Evolutionary conservation across 2,329 filamentous ascomycete genomes (phyloP).

Genomic region (Clarireedia homoeocarpa): DNA sequence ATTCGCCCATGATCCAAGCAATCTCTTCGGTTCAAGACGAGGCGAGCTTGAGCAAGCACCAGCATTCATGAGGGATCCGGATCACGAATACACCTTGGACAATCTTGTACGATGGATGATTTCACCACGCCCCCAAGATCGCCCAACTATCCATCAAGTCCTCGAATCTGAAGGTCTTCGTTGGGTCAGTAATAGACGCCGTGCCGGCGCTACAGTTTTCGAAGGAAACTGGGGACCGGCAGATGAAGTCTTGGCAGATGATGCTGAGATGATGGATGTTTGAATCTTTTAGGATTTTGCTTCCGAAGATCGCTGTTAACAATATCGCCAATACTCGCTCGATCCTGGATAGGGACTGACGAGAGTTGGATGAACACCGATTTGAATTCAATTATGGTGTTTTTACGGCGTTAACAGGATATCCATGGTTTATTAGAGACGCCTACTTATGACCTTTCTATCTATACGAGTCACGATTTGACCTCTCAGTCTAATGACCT

Average conservation of each 20-base stretch:
- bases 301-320: constrained; percentile 12
- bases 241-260: constrained; percentile 36
- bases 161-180: constrained; percentile 64
- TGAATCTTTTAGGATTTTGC: constrained; percentile 18
- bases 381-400: constrained; percentile 18
- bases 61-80: constrained; percentile 76
- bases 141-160: constrained; percentile 69
- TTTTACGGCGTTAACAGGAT: constrained; percentile 22
- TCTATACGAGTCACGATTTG: constrained; percentile 16
- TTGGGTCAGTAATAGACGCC: constrained; percentile 72
- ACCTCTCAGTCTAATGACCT: constrained; percentile 13
- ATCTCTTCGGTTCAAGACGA: constrained; percentile 32
- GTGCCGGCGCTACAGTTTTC: constrained; percentile 86
- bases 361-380: constrained; percentile 22
- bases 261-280: constrained; percentile 33
- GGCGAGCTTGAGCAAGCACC: constrained; percentile 62
- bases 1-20: constrained; percentile 28
- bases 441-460: constrained; percentile 6
- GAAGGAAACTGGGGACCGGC: constrained; percentile 92
- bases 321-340: constrained; percentile 17
- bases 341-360: constrained; percentile 27
- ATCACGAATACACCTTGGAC: constrained; percentile 69
- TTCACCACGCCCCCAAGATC: constrained; percentile 59
- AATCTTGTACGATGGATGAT: constrained; percentile 85
- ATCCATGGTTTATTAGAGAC: constrained; percentile 12